Base-by-base conservation (phyloP, 371 early-diverging fungal species). In the Syncephalastrum contaminatum region DNA sequence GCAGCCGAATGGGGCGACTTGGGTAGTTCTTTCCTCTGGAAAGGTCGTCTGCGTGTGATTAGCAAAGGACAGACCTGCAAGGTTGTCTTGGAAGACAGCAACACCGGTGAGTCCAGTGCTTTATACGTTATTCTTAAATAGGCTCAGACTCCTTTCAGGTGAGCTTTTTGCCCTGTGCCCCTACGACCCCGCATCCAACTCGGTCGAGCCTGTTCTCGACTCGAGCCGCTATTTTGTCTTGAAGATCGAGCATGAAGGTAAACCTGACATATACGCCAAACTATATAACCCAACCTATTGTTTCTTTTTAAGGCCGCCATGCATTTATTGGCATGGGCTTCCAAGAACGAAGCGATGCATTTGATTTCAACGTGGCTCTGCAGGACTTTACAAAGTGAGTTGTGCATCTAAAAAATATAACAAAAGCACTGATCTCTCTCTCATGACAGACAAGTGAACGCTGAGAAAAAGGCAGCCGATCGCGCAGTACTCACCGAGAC, bases 151-250 rank as follows among this genome's bases (percentile, higher is more conserved):
- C 18, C 22, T 41, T 24, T 30, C 59, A 85, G 95, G 94, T 39
- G 93, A 94, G 58, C 61, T 93, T 15, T 96, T 96, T 83, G 96
- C 93, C 4, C 67, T 80, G 6, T 91, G 90, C 58, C 89, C 89
- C 1, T 90, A 93, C 66, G 87, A 88, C 42, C 77, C 84, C 43
- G 79, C 82, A n/a, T 72, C 78, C n/a, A 79, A 70, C 49, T 80
- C 85, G 21, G 91, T 96, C 2, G 95, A 94, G 67, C 82, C 89
- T n/a, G 96, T 94, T 14, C 69, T 85, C 20, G 96, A 96, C 64
- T 92, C 93, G 13, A 86, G 86, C 51, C 85, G 96, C n/a, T 96
- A 94, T 70, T 96, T 96, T 87, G 95, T 93, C 3, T 69, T 96
- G 43, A 85, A 82, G 56, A 83, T 96, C 15, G 91, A 88, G 60